A percentile compares a stretch with the other conserved stretches of the same genome.
phyloP scores from a whole-genome alignment of 306 rosid genomes.

The Pachyrhizus erosus region DNA sequence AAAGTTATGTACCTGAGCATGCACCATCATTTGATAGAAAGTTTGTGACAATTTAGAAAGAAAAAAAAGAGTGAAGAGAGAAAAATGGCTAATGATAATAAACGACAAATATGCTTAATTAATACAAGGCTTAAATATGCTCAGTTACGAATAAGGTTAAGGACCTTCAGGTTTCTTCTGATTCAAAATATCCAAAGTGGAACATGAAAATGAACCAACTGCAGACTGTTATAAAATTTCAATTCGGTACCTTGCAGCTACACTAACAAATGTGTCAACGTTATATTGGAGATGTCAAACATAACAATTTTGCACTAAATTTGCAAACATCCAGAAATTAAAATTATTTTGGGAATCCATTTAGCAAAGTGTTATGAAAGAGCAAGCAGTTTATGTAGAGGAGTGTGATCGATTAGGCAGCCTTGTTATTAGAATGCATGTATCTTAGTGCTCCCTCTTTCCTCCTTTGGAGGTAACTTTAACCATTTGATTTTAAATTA shows the following conservation, averaged over 20 bases:
- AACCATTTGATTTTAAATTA: conserved; percentile 26
- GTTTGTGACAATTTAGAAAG: no score
- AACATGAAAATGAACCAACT: conserved; percentile 35
- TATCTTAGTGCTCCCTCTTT: not conserved
- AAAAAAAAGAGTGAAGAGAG: no score
- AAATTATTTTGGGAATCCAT: conserved; percentile 51
- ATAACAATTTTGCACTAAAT: conserved; percentile 37
- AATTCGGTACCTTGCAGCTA: conserved; percentile 47
- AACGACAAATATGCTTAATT: no score
- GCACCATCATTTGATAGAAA: no score
- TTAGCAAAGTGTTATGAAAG: conserved; percentile 46
- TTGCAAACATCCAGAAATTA: conserved; percentile 48
- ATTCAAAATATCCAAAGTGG: conserved; percentile 47
- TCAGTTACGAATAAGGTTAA: conserved; percentile 37
- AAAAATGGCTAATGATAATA: no score
- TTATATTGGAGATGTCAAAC: conserved; percentile 34
- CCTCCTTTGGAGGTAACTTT: not conserved
- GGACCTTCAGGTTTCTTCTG: conserved; percentile 39
- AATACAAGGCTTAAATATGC: no score
- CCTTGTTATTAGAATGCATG: conserved; percentile 21
- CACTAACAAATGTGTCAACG: conserved; percentile 30
- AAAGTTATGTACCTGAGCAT: not conserved
- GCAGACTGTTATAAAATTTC: conserved; percentile 36
- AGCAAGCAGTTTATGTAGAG: conserved; percentile 39
- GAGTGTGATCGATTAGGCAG: conserved; percentile 48